Evolutionary conservation across 2,329 filamentous ascomycete genomes (phyloP), one percentile per base, ranked within the genome.

Genomic region (Exophiala spinifera): DNA sequence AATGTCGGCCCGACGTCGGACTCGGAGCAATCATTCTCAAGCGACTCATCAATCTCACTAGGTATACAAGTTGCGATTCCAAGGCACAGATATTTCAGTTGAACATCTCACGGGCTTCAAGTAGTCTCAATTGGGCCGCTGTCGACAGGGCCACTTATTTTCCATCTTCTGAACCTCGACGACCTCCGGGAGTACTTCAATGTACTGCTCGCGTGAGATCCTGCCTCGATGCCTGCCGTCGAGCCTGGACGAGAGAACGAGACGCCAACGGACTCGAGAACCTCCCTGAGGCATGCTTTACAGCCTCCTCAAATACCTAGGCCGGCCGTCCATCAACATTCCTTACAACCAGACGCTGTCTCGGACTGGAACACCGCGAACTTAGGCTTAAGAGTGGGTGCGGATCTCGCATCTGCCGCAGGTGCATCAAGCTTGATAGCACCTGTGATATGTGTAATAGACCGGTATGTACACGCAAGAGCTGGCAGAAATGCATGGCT

Each of bases 361-460:
- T 8, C 25, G 36, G 46, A 54, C 71, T 92, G 88, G 87, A 95
- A 95, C 70, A 91, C 88, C 20, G 81, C 83, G 61, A 86, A 88
- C 63, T 71, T 95, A 51, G 80, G 80, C 13, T 70, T 79, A 61
- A 80, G 90, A 49, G 67, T 95, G 11, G 82, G 78, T 40, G 81
- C 84, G 14, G 90, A 96, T 74, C 71, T 81, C 19, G 70, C 81
- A 42, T 85, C 86, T 64, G 91, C 89, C 1, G 79, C 81, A 1
- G 80, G 82, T 43, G 89, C 91, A 10, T 89, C 87, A 1, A 81
- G 80, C 5, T 74, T 94, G 57, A 87, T 96, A 45, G 89, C 91
- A 51, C 91, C 91, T 1, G 69, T 95, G 36, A 92, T 96, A 60
- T 88, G 87, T 34, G 86, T 94, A 61, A 94, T 96, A 71, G 91